These are phyloP conservation scores for Lactifluus hygrophoroides DNA, from an alignment of 768 basidiomycete genomes.

Conservation along the genomic window DNA sequence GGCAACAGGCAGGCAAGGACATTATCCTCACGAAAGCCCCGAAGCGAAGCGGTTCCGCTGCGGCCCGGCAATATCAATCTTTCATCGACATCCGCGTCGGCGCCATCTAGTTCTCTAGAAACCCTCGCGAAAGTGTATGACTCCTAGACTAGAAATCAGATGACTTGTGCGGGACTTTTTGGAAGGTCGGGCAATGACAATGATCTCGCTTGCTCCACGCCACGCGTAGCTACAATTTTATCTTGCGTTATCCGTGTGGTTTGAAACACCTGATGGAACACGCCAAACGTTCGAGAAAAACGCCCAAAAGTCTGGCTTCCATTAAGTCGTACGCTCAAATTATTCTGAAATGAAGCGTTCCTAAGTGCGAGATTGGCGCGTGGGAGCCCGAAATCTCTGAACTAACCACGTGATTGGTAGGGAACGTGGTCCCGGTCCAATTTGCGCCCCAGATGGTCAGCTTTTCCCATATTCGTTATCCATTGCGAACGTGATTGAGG, in stretches of 20 bases:
- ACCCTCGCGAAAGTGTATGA: too few relatives aligned
- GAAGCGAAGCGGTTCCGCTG: not conserved
- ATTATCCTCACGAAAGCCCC: not conserved
- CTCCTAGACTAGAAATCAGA: too few relatives aligned
- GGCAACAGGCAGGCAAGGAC: slow-evolving; percentile 2
- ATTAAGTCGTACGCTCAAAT: not conserved
- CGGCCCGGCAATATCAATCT: slow-evolving; percentile 1
- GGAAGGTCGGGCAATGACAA: not conserved
- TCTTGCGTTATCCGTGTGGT: not conserved
- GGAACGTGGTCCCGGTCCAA: too few relatives aligned
- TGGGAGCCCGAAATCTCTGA: not conserved
- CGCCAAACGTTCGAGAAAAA: not conserved
- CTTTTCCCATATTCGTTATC: not conserved
- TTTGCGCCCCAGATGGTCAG: too few relatives aligned
- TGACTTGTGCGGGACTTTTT: not conserved
- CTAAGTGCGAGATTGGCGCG: not conserved
- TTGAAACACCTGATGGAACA: not conserved
- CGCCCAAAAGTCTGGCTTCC: not conserved
- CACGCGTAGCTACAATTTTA: too few relatives aligned
- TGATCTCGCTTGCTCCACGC: not conserved
- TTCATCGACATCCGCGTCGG: not conserved
- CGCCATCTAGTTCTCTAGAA: not conserved
- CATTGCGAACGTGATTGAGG: not conserved
- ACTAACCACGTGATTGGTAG: too few relatives aligned
- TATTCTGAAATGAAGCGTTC: not conserved